Evolutionary conservation across 257 asterid genomes (phyloP), one percentile per base, ranked within the genome.

Genomic region (Haberlea rhodopensis): DNA sequence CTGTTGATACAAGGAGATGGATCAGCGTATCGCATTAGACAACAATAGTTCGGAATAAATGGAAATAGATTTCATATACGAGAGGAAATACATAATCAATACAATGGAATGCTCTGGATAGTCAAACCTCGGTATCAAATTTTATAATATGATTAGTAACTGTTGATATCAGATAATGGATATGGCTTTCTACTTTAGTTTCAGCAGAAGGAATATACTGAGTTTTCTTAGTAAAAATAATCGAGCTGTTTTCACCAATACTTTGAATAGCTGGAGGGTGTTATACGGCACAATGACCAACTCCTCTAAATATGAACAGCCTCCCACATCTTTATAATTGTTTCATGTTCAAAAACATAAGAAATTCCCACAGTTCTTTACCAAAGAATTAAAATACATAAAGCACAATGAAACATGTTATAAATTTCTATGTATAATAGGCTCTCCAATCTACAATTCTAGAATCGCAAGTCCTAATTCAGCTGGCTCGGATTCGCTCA

Each of bases 1-100:
- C 99, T 94, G 96, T 80, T 34, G 48, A 71, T 20, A 80, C 31
- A 63, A 62, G 71, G 23, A 69, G 28, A 43, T 20, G 18, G 37
- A 29, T 76, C 67, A 75, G 78, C 46, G 43, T 66, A 76, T 52
- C 46, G 11, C 55, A 34, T 62, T 20, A 57, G 73, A 63, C 27
- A 5, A 40, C 53, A 56, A 40, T 6, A 53, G 27, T 29, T 29
- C 61, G 43, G 11, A 52, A 40, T 45, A 20, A 55, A 69, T 26
- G 34, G 49, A 29, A 74, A 53, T 22, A 20, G 29, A 57, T 25
- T 57, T 57, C 71, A 62, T 31, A 3, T 16, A 54, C 8, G 7
- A 16, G 10, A 57, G 22, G 67, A 65, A 61, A 13, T 68, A 55
- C 16, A 24, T 62, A 63, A 45, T 53, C 53, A 57, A 48, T 57